phyloP scores from a whole-genome alignment of 805 yeast species.

The Starmera dryadoides region DNA sequence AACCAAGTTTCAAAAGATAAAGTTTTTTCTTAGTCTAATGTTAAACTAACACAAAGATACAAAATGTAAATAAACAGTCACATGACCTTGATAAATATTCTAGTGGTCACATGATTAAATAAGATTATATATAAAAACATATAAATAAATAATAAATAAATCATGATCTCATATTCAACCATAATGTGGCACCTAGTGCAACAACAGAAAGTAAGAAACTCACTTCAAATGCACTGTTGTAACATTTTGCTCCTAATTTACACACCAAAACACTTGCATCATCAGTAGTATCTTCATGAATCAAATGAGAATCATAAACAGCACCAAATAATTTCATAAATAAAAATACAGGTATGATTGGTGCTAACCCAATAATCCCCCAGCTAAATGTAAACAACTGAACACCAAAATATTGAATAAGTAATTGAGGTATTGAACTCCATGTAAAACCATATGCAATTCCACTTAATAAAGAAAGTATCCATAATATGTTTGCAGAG shows the following conservation, averaged over 20 bases:
- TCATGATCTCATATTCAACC: neutral
- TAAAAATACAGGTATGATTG: conserved; percentile 51
- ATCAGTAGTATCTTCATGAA: conserved; percentile 6
- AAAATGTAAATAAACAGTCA: too few relatives aligned
- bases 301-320: conserved; percentile 46
- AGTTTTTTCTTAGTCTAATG: too few relatives aligned
- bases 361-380: conserved; percentile 66
- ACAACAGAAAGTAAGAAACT: conserved; percentile 24
- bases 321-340: conserved; percentile 59
- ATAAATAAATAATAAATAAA: too few relatives aligned
- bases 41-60: too few relatives aligned
- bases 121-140: too few relatives aligned
- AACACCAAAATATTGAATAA: conserved; percentile 71
- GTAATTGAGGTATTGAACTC: conserved; percentile 68
- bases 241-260: conserved; percentile 21
- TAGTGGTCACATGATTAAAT: too few relatives aligned
- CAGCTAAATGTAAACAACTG: conserved; percentile 60
- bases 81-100: too few relatives aligned
- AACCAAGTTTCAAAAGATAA: too few relatives aligned
- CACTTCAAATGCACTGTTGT: conserved; percentile 32
- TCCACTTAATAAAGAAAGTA: conserved; percentile 53
- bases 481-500: conserved; percentile 33
- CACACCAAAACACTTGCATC: conserved; percentile 12
- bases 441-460: conserved; percentile 67
- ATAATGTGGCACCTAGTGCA: conserved; percentile 1